Conservation (phyloP, 495 filamentous ascomycete species). For the Aspergillus haitiensis region DNA sequence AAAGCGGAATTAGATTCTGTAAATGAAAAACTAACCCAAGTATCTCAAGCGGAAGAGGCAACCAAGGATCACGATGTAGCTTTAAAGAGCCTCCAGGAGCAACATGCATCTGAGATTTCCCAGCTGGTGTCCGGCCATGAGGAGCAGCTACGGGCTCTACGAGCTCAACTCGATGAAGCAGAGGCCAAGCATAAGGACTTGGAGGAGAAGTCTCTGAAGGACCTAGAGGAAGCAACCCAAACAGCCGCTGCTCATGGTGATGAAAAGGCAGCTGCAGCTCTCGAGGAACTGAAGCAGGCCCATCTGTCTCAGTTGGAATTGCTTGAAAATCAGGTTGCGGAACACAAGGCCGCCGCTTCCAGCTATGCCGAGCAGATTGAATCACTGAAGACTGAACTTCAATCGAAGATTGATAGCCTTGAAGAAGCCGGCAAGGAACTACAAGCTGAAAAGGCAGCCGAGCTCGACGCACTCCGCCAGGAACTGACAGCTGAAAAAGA, state of each 20-base stretch:
- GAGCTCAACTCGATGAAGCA: slow-evolving; percentile 39
- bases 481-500: slow-evolving; percentile 49
- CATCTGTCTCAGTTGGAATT: slow-evolving; percentile 42
- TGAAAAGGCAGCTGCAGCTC: slow-evolving; percentile 34
- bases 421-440: slow-evolving; percentile 30
- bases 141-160: slow-evolving; percentile 40
- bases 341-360: slow-evolving; percentile 38
- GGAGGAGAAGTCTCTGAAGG: slow-evolving; percentile 42
- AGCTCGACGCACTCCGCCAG: slow-evolving; percentile 38
- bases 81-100: slow-evolving; percentile 34
- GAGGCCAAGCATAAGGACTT: slow-evolving; percentile 43
- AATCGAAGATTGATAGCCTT: slow-evolving; percentile 34
- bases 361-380: slow-evolving; percentile 43
- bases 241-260: slow-evolving; percentile 39
- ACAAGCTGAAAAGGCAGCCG: slow-evolving; percentile 41
- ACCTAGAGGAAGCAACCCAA: slow-evolving; percentile 44
- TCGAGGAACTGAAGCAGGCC: slow-evolving; percentile 41
- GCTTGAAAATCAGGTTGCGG: slow-evolving; percentile 39
- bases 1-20: slow-evolving; percentile 42
- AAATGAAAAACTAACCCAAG: slow-evolving; percentile 42
- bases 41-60: slow-evolving; percentile 33
- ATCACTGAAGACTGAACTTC: slow-evolving; percentile 41
- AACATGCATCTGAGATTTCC: slow-evolving; percentile 42
- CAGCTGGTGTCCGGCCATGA: slow-evolving; percentile 38
- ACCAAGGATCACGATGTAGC: slow-evolving; percentile 27